phyloP scores from a whole-genome alignment of 1,284 basidiomycete species.

The Apiotrichum siamense region DNA sequence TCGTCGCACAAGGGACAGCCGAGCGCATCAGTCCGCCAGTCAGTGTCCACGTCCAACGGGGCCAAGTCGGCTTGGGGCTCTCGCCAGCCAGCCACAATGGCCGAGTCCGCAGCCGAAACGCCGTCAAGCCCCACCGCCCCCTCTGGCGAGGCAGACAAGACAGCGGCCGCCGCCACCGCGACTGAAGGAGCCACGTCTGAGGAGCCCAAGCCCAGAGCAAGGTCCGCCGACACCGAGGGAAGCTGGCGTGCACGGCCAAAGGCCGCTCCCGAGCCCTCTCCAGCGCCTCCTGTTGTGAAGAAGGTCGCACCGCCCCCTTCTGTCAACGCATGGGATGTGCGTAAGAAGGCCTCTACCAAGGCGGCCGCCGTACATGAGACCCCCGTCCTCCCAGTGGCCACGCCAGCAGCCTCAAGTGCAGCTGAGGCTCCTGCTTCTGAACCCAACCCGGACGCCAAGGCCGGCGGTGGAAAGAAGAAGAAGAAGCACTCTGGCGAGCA shows the following conservation, averaged over 20 bases:
- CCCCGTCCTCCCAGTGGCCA: too few species aligned
- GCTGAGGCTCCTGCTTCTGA: neutral
- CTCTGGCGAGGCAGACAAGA: slow-evolving; percentile 2
- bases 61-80: neutral
- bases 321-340: slow-evolving; percentile 40
- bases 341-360: slow-evolving; percentile 26
- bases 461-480: slow-evolving; percentile 6
- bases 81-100: too few species aligned
- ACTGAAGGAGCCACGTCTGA: neutral
- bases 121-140: neutral
- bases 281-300: slow-evolving; percentile 7
- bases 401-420: too few species aligned
- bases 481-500: slow-evolving; percentile 11
- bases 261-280: neutral
- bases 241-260: slow-evolving; percentile 30
- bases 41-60: neutral
- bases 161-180: neutral
- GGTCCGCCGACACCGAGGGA: slow-evolving; percentile 23
- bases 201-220: neutral
- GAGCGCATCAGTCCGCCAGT: neutral
- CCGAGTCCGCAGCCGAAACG: neutral
- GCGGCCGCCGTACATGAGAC: neutral
- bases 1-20: neutral
- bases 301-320: slow-evolving; percentile 26
- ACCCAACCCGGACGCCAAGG: neutral